Conservation (phyloP, 2,329 filamentous ascomycete genomes). For the Seiridium cupressi region DNA sequence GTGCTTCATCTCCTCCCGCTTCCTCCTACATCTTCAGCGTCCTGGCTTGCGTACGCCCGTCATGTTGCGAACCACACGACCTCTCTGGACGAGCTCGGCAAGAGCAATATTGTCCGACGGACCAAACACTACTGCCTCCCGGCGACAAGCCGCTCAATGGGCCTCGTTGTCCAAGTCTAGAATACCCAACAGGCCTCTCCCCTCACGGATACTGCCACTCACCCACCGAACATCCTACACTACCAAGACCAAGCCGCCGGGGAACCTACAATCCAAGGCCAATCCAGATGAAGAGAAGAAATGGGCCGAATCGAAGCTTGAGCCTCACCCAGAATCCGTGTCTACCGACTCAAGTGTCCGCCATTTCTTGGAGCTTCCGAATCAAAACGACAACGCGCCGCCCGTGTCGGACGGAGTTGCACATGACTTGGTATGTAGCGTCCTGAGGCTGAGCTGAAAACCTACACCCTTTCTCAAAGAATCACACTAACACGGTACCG, state of each 20-base stretch:
- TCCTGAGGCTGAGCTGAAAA: background rate
- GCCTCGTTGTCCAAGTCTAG: background rate
- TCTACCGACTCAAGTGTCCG: constrained; percentile 55
- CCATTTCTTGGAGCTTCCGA: constrained; percentile 42
- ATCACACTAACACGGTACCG: constrained; percentile 7
- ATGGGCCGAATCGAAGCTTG: constrained; percentile 53
- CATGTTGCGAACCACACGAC: constrained; percentile 27
- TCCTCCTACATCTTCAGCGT: background rate
- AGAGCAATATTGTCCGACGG: constrained; percentile 14
- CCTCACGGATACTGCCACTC: constrained; percentile 9
- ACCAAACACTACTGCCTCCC: constrained; percentile 9
- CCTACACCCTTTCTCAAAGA: background rate
- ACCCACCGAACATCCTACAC: constrained; percentile 22
- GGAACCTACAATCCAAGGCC: constrained; percentile 30
- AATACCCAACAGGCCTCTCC: background rate
- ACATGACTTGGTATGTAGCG: constrained; percentile 50
- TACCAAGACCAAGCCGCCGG: constrained; percentile 18
- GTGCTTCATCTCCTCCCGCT: background rate
- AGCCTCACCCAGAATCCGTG: constrained; percentile 59
- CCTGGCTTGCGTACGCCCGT: background rate
- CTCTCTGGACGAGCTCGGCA: constrained; percentile 18
- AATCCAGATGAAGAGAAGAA: constrained; percentile 57
- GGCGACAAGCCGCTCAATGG: constrained; percentile 3
- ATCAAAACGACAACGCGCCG: constrained; percentile 14
- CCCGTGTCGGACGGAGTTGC: constrained; percentile 34